Evolutionary conservation across 768 basidiomycete species (phyloP).

Genomic region (Hygrocybe coccinea): DNA sequence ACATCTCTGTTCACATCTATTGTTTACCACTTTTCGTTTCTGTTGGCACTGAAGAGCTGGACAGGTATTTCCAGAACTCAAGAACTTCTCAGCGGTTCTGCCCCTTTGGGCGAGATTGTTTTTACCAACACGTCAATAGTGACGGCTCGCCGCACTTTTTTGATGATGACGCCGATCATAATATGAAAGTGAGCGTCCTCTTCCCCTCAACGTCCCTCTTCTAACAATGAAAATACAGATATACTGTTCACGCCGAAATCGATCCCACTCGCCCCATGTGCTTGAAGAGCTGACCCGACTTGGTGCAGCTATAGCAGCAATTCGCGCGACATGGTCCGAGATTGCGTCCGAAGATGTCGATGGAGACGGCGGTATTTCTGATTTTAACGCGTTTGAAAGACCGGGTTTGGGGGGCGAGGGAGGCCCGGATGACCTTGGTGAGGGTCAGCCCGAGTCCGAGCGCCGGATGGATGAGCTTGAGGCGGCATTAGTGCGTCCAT

Average conservation of each 20-base stretch:
- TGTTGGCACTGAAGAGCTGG: neutral
- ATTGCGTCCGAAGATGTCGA: too few species aligned
- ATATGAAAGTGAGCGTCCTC: constrained; percentile 44
- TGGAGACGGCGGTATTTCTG: too few species aligned
- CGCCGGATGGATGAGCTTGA: too few species aligned
- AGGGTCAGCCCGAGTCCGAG: too few species aligned
- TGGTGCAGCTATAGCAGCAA: neutral
- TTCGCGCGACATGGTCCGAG: too few species aligned
- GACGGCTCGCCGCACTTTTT: constrained; percentile 64
- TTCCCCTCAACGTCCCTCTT: neutral
- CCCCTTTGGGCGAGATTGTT: constrained; percentile 78
- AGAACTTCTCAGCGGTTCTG: constrained; percentile 50
- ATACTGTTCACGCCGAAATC: constrained; percentile 12
- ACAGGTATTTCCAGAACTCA: constrained; percentile 61
- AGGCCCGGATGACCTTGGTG: too few species aligned
- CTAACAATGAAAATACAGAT: constrained; percentile 1
- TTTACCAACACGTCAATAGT: constrained; percentile 64
- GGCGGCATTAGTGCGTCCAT: too few species aligned
- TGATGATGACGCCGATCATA: constrained; percentile 47
- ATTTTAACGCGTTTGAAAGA: too few species aligned
- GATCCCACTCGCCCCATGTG: constrained; percentile 5
- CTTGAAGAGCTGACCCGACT: neutral
- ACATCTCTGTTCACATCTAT: neutral
- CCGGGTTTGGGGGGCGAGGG: too few species aligned
- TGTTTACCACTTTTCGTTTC: neutral